phyloP scores from a whole-genome alignment of 2,329 filamentous ascomycete genomes.

The Penicillium sp. region DNA sequence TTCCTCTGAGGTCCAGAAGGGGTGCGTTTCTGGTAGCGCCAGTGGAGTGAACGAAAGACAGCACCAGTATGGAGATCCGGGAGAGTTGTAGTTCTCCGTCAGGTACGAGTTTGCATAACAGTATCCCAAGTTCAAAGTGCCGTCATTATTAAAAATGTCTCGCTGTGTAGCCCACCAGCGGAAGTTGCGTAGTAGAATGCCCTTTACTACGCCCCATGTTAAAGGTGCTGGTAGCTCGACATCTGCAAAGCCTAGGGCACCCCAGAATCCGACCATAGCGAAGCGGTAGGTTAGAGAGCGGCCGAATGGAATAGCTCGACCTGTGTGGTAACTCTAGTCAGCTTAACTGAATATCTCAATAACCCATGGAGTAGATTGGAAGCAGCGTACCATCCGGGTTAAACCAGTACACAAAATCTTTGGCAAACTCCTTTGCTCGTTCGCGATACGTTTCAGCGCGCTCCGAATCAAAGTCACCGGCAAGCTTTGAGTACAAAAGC shows the following conservation, averaged over 20 bases:
- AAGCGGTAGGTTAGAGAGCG: constrained; percentile 82
- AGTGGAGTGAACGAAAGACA: constrained; percentile 78
- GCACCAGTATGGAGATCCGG: constrained; percentile 76
- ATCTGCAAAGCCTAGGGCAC: constrained; percentile 75
- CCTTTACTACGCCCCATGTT: constrained; percentile 80
- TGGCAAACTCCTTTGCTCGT: constrained; percentile 69
- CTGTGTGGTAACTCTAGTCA: constrained; percentile 28
- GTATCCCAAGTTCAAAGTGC: constrained; percentile 77
- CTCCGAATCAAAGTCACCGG: constrained; percentile 67
- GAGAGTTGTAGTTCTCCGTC: constrained; percentile 84
- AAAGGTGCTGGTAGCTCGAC: constrained; percentile 74
- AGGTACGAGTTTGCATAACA: constrained; percentile 82
- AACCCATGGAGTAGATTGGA: not conserved
- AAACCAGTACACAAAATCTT: constrained; percentile 78
- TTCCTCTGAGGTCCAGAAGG: constrained; percentile 75
- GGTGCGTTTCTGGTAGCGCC: constrained; percentile 70
- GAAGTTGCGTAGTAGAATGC: constrained; percentile 74
- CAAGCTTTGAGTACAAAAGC: constrained; percentile 75
- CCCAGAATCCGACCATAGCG: constrained; percentile 85
- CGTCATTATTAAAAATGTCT: constrained; percentile 76
- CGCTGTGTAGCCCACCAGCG: constrained; percentile 80
- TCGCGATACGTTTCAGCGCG: constrained; percentile 72
- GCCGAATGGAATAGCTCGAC: constrained; percentile 76
- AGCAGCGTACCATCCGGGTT: constrained; percentile 64
- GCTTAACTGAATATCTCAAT: not conserved